Percentiles rank a stretch among this genome's conserved stretches.
Conservation (phyloP, 2,329 filamentous ascomycete species). For the Cytospora leucostoma region DNA sequence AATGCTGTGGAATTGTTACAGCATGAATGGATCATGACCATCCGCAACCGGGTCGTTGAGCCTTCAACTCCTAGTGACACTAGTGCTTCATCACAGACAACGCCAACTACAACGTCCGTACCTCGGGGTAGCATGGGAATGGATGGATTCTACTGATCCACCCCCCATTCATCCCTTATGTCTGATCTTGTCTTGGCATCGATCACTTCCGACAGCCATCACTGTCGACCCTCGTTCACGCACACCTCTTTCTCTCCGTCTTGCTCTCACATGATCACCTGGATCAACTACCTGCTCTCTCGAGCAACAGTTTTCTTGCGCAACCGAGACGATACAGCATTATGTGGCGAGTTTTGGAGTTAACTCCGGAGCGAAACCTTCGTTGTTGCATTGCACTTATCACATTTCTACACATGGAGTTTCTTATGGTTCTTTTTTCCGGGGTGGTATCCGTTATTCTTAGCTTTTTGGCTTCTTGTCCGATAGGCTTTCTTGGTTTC, state of each 20-base stretch:
- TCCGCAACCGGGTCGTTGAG: slow-evolving; percentile 65
- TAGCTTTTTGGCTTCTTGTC: not conserved
- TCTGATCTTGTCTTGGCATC: not conserved
- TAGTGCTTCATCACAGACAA: slow-evolving; percentile 45
- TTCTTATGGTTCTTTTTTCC: not conserved
- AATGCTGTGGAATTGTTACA: slow-evolving; percentile 87
- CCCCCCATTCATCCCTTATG: not conserved
- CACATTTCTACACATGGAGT: not conserved
- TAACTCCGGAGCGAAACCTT: slow-evolving; percentile 7
- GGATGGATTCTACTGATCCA: slow-evolving; percentile 39
- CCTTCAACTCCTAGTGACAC: slow-evolving; percentile 63
- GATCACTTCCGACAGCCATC: not conserved
- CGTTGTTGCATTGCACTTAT: slow-evolving; percentile 7
- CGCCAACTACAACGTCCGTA: slow-evolving; percentile 38
- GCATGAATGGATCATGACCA: slow-evolving; percentile 83
- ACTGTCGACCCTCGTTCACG: not conserved
- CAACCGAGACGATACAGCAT: slow-evolving; percentile 12
- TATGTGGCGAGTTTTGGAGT: slow-evolving; percentile 16
- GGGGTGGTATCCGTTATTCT: no score
- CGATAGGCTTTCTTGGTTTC: not conserved
- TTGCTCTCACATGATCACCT: not conserved
- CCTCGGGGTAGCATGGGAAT: slow-evolving; percentile 33
- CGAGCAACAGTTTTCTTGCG: slow-evolving; percentile 3
- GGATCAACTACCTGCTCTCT: not conserved
- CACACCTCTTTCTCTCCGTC: not conserved